Evolutionary conservation across 2,329 filamentous ascomycete species (phyloP).

Genomic region (Waltergamsia citrina): DNA sequence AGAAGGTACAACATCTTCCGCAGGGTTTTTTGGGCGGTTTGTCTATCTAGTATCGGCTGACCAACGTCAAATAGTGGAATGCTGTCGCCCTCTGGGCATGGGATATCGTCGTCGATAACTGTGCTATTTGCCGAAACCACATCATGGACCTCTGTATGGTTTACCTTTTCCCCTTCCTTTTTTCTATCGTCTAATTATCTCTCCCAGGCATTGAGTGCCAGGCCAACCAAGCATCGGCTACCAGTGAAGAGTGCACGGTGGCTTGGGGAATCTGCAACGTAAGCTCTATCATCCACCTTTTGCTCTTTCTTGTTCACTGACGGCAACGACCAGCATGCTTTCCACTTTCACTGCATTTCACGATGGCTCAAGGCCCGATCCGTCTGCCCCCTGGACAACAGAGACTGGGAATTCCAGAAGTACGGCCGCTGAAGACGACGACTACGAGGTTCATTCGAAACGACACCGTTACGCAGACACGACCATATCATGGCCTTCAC

Average conservation of each 20-base stretch:
- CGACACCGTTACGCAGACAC: no score
- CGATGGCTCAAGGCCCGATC: conserved; percentile 99
- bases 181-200: not conserved
- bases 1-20: conserved; percentile 61
- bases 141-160: conserved; percentile 98
- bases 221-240: conserved; percentile 94
- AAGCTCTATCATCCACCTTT: not conserved
- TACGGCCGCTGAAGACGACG: conserved; percentile 58
- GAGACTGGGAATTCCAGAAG: conserved; percentile 99
- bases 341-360: conserved; percentile 99
- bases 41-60: no score
- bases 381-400: conserved; percentile 93
- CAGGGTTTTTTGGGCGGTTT: not conserved
- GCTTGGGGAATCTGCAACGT: conserved; percentile 99
- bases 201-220: conserved; percentile 85
- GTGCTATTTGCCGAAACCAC: conserved; percentile 97
- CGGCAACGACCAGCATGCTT: conserved; percentile 94
- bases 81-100: conserved; percentile 97
- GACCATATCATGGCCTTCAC: no score
- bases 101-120: conserved; percentile 99
- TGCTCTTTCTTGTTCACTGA: not conserved
- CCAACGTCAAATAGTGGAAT: conserved; percentile 65
- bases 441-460: no score
- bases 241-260: conserved; percentile 95
- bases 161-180: conserved; percentile 5